These are phyloP conservation scores for Bidens hawaiensis DNA, from an alignment of 140 eudicot genomes.

Conservation along the genomic window DNA sequence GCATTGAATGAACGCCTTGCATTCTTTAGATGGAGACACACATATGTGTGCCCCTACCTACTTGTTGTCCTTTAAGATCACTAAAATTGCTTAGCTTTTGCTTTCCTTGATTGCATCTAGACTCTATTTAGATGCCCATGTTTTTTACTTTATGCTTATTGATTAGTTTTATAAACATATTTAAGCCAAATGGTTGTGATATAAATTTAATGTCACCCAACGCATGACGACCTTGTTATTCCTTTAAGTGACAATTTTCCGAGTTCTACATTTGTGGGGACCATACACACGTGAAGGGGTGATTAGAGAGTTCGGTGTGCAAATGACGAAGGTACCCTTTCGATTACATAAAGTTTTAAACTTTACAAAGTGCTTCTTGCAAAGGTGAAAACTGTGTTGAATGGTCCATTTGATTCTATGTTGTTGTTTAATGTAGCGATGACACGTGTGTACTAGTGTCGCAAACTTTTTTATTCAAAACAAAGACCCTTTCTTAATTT, in stretches of 20 bases:
- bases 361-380: constrained; percentile 27
- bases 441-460: constrained; percentile 34
- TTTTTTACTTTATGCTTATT: neutral
- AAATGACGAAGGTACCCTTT: constrained; percentile 4
- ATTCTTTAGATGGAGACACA: constrained; percentile 20
- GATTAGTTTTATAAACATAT: neutral
- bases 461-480: constrained; percentile 2
- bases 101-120: constrained; percentile 2
- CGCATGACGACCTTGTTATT: constrained; percentile 12
- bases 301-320: neutral
- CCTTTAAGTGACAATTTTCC: neutral
- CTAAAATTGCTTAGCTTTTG: constrained; percentile 7
- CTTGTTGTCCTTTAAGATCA: constrained; percentile 21
- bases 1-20: constrained; percentile 12
- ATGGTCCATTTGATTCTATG: constrained; percentile 22
- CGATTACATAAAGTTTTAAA: neutral
- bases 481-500: neutral
- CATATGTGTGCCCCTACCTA: constrained; percentile 27
- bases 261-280: constrained; percentile 4
- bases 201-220: constrained; percentile 9
- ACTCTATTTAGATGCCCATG: constrained; percentile 1
- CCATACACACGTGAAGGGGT: neutral
- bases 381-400: constrained; percentile 20
- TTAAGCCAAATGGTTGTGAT: neutral
- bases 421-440: constrained; percentile 15